Evolutionary conservation across 768 basidiomycete genomes (phyloP), one percentile per base, ranked within the genome.

Genomic region (Amanita pseudoporphyria): DNA sequence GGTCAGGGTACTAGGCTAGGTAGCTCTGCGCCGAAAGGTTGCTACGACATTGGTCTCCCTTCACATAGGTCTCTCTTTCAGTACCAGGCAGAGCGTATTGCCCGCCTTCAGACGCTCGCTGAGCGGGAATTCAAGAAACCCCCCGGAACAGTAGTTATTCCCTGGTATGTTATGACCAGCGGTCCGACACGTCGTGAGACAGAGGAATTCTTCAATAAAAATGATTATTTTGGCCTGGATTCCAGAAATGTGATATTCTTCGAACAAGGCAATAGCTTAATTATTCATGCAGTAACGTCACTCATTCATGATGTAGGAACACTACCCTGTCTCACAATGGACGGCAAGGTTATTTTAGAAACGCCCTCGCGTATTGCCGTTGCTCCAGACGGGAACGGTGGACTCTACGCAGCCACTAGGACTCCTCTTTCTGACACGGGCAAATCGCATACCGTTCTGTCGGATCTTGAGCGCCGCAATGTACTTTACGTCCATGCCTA

Each of bases 121-220:
- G 82, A 79, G 62, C 62, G 73, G 32, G 69, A 77, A 53, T 62
- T 58, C 43, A 62, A 66, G 33, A 81, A 81, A 58, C 66, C 76
- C 13, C 62, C 67, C 14, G 79, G 77, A 43, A 77, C 79, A 1
- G 87, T 90, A 47, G 64, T 79, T 46, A 80, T 98, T 50, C 89
- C 90, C 32, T 98, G 96, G 96, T 98, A 97, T 69, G 82, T 99
- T 60, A 99, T 99, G 96, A 98, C 95, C 50, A 93, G 89, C 61
- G 94, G 94, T 19, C 96, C 95, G 33, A 99, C 96, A 31, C 80
- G 92, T 56, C 72, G 67, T 35, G 87, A 84, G 31, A 98, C 96
- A 19, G 87, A 90, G 64, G 69, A 69, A 22, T 98, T 85, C 74
- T 97, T 98, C 69, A 70, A 69, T 53, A 70, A 77, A 53, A 76